phyloP scores from a whole-genome alignment of 1,139 yeast species.

The Zygotorulaspora mrakii region DNA sequence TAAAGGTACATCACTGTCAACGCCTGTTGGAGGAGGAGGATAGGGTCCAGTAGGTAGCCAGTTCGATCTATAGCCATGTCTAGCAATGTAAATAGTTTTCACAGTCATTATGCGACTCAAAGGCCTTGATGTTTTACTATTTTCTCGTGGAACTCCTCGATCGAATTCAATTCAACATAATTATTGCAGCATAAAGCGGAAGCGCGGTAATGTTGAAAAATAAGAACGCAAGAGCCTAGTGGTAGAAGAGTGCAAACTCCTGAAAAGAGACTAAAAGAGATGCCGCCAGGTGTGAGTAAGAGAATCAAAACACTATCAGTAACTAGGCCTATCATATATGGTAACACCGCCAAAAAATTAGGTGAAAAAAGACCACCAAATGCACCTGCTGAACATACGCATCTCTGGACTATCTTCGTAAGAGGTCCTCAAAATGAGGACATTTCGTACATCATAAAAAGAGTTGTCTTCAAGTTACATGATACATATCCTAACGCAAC shows the following conservation, averaged over 20 bases:
- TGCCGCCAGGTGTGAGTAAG: conserved; percentile 30
- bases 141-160: no score
- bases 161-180: no score
- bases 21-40: conserved; percentile 74
- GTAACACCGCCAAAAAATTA: conserved; percentile 77
- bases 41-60: conserved; percentile 73
- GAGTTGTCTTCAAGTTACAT: conserved; percentile 90
- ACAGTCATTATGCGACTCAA: conserved; percentile 30
- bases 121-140: no score
- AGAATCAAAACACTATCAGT: conserved; percentile 63
- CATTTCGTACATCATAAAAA: conserved; percentile 75
- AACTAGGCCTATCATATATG: conserved; percentile 81
- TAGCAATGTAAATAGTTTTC: conserved; percentile 41
- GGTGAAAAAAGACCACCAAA: conserved; percentile 58
- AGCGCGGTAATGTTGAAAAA: no score
- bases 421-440: conserved; percentile 82
- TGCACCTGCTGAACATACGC: conserved; percentile 90
- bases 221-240: no score
- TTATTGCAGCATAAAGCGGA: no score
- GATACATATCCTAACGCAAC: conserved; percentile 88
- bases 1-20: conserved; percentile 74
- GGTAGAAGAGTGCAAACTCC: no score
- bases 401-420: conserved; percentile 91
- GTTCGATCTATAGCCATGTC: conserved; percentile 77
- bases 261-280: conserved; percentile 9